Evolutionary conservation across 345 rosid species (phyloP).

Genomic region (Atalantia buxifolia): DNA sequence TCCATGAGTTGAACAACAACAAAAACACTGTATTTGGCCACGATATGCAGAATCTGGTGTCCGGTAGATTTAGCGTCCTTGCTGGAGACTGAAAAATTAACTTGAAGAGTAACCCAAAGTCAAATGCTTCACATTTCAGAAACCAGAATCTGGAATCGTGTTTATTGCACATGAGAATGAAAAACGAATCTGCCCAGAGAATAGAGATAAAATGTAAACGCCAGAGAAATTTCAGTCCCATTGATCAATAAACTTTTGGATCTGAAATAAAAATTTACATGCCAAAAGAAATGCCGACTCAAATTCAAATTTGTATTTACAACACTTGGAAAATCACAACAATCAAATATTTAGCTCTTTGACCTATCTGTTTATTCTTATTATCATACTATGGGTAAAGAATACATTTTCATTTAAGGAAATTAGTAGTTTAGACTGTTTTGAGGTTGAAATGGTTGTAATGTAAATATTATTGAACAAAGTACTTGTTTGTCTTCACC

Average conservation of each 20-base stretch:
- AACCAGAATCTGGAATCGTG: background rate
- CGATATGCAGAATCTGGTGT: background rate
- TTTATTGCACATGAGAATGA: background rate
- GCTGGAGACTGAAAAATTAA: background rate
- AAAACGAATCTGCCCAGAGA: background rate
- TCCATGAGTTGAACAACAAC: background rate
- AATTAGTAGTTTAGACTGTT: background rate
- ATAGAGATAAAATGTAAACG: too few species aligned
- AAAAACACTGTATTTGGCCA: background rate
- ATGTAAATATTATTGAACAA: background rate
- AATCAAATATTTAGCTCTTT: background rate
- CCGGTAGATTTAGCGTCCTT: background rate
- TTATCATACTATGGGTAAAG: too few species aligned
- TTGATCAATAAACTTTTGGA: background rate
- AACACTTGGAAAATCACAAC: background rate
- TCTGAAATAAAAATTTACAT: background rate
- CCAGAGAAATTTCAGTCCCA: background rate
- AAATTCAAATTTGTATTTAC: background rate
- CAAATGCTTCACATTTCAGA: background rate
- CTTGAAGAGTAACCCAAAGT: background rate
- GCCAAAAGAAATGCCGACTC: background rate
- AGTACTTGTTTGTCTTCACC: background rate
- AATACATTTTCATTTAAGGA: too few species aligned
- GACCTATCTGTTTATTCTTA: too few species aligned
- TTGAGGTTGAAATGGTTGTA: too few species aligned